Percentiles rank a stretch among this genome's conserved stretches.
These are phyloP conservation scores for Anisogramma anomala DNA, from an alignment of 2,329 filamentous ascomycete species.

Conservation along the genomic window DNA sequence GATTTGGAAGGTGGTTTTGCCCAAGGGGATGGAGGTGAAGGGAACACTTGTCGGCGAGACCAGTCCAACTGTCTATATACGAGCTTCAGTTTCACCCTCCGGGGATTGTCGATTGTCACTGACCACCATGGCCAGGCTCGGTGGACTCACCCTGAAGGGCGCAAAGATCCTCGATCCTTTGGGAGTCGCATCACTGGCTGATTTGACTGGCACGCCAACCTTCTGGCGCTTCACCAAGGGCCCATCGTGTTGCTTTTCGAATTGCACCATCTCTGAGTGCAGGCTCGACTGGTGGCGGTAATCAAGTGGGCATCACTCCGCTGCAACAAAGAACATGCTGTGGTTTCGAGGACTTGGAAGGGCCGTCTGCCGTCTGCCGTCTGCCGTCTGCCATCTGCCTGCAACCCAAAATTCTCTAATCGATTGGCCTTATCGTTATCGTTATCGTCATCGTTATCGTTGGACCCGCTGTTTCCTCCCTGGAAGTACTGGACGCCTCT, in stretches of 20 bases:
- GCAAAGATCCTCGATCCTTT: slow-evolving; percentile 74
- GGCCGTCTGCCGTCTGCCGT: too few relatives aligned
- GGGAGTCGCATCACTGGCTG: slow-evolving; percentile 25
- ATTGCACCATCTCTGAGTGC: slow-evolving; percentile 39
- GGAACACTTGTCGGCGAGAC: slow-evolving; percentile 85
- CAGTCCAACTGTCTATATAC: slow-evolving; percentile 71
- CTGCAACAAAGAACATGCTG: too few relatives aligned
- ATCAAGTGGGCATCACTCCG: not conserved
- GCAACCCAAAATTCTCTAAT: too few relatives aligned
- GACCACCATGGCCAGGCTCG: not conserved
- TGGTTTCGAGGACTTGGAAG: too few relatives aligned
- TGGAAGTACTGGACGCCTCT: too few relatives aligned
- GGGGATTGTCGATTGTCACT: not conserved
- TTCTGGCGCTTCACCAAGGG: slow-evolving; percentile 71
- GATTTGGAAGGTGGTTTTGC: slow-evolving; percentile 93
- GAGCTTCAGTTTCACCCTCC: slow-evolving; percentile 1
- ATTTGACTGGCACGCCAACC: slow-evolving; percentile 33
- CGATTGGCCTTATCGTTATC: too few relatives aligned
- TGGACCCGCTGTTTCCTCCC: too few relatives aligned
- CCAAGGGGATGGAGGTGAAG: slow-evolving; percentile 78
- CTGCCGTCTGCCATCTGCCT: slow-evolving; percentile 12
- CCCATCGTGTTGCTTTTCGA: slow-evolving; percentile 37
- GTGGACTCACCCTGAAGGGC: slow-evolving; percentile 65
- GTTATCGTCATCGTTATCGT: too few relatives aligned
- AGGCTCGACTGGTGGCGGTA: not conserved